phyloP scores from a whole-genome alignment of 805 yeast species.

The Saccharomycopsis schoenii region DNA sequence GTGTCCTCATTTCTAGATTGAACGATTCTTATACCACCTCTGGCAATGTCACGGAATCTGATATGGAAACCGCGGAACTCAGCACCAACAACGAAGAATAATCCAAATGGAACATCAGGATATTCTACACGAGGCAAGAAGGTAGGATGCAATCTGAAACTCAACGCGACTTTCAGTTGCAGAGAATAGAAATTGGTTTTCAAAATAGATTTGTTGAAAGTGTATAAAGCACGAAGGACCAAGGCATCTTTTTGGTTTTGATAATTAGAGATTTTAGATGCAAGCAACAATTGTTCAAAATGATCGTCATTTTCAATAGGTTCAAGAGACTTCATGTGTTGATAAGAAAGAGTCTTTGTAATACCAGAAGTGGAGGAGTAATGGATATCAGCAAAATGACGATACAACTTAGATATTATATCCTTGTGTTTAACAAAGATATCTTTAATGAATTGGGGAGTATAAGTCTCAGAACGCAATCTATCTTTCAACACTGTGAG shows the following conservation, averaged over 20 bases:
- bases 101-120: slow-evolving; percentile 88
- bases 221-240: slow-evolving; percentile 71
- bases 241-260: slow-evolving; percentile 67
- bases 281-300: slow-evolving; percentile 50
- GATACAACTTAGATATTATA: slow-evolving; percentile 72
- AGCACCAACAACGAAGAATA: slow-evolving; percentile 91
- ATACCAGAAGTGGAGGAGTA: slow-evolving; percentile 48
- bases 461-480: slow-evolving; percentile 85
- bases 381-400: slow-evolving; percentile 86
- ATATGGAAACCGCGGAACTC: slow-evolving; percentile 97
- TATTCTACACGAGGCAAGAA: slow-evolving; percentile 81
- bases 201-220: slow-evolving; percentile 77
- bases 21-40: slow-evolving; percentile 97
- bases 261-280: slow-evolving; percentile 45
- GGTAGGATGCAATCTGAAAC: slow-evolving; percentile 81
- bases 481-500: slow-evolving; percentile 76
- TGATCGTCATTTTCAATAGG: slow-evolving; percentile 69
- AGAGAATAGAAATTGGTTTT: slow-evolving; percentile 84
- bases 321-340: slow-evolving; percentile 68
- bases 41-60: slow-evolving; percentile 91
- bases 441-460: slow-evolving; percentile 72
- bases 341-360: slow-evolving; percentile 77
- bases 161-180: slow-evolving; percentile 88
- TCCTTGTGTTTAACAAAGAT: slow-evolving; percentile 62
- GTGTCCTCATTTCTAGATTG: slow-evolving; percentile 79